phyloP scores from a whole-genome alignment of 345 rosid species.

The Adansonia digitata region DNA sequence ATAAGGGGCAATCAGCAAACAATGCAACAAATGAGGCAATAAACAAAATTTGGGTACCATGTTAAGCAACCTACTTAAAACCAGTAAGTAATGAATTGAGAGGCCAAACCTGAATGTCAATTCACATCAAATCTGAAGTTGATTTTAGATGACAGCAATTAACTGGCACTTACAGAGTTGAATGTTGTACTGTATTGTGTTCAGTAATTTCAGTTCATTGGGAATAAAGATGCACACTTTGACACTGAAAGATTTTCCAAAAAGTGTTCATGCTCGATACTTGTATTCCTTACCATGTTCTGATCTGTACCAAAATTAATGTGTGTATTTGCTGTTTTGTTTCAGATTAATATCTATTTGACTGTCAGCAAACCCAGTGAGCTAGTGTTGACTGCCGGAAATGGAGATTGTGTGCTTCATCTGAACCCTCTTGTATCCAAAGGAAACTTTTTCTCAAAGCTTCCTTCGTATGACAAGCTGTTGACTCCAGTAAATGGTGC shows the following conservation, averaged over 20 bases:
- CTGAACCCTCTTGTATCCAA: conserved; percentile 23
- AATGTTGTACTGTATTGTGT: neutral
- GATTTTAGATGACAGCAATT: neutral
- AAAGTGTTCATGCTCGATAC: neutral
- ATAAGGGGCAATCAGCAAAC: neutral
- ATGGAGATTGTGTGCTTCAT: conserved; percentile 49
- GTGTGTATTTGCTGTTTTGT: conserved; percentile 14
- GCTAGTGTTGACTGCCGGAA: conserved; percentile 39
- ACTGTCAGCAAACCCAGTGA: conserved; percentile 19
- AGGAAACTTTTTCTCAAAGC: conserved; percentile 30
- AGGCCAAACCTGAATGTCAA: neutral
- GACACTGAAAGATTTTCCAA: neutral
- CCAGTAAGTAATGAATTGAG: neutral
- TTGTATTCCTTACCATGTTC: neutral
- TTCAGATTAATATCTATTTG: conserved; percentile 47
- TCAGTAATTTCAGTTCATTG: neutral
- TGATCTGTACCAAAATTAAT: neutral
- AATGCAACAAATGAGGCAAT: neutral
- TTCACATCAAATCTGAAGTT: neutral
- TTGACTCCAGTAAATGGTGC: conserved; percentile 88
- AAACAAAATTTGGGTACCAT: neutral
- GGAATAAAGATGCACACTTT: neutral
- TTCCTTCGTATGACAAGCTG: conserved; percentile 62
- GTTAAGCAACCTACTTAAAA: neutral
- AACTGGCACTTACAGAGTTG: neutral